Conservation (phyloP, 192 early-diverging fungal genomes). For the Coemansia sp. region DNA sequence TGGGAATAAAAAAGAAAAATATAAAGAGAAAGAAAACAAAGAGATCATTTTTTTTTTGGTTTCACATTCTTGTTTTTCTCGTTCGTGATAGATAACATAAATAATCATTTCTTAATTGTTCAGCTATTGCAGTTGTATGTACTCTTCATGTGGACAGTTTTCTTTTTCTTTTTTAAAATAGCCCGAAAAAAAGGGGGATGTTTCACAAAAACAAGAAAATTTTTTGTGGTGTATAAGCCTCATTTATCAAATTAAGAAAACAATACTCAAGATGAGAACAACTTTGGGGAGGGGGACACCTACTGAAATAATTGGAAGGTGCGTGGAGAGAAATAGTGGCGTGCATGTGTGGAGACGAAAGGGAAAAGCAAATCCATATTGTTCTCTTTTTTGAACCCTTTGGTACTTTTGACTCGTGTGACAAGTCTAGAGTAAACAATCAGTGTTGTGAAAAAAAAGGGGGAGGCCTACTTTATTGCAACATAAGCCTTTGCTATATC, state of each 20-base stretch:
- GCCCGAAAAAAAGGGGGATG: too few species aligned
- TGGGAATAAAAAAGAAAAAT: neutral
- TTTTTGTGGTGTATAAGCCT: neutral
- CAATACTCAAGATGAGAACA: neutral
- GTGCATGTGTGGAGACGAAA: conserved; percentile 10
- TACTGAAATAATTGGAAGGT: neutral
- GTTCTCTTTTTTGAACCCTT: neutral
- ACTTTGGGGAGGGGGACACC: neutral
- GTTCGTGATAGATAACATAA: neutral
- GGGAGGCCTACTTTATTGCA: neutral
- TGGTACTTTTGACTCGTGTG: neutral
- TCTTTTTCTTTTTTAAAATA: neutral
- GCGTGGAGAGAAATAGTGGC: neutral
- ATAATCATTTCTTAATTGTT: neutral
- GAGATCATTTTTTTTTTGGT: neutral
- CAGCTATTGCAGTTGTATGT: neutral
- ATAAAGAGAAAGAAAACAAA: neutral
- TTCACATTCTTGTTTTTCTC: neutral
- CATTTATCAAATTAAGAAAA: neutral
- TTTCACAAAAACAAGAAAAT: too few species aligned
- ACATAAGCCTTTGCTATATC: neutral
- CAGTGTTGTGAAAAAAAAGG: neutral
- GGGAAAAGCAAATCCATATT: neutral
- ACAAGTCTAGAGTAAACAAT: neutral
- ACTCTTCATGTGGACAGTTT: too few species aligned